Percentiles rank a stretch among this genome's conserved stretches.
Conservation (phyloP, 441 rosid species). For the Euphorbia schlechtendalii region DNA sequence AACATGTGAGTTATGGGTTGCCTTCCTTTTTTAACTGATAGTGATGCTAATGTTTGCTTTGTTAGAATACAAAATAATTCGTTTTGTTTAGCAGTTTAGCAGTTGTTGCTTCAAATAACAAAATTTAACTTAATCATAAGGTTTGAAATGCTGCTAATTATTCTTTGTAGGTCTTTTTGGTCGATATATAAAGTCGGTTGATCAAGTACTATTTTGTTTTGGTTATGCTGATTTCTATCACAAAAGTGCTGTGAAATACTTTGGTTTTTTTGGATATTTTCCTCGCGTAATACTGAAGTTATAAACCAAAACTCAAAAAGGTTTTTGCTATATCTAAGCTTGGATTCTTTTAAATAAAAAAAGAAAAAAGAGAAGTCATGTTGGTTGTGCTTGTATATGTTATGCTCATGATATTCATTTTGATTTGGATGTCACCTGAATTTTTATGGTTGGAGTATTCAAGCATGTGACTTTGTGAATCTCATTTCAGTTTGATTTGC, state of each 20-base stretch:
- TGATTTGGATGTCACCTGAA: slow-evolving; percentile 7
- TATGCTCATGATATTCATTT: slow-evolving; percentile 1
- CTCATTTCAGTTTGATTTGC: slow-evolving; percentile 88
- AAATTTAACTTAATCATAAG: too few species aligned
- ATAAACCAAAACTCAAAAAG: too few species aligned
- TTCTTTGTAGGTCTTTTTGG: too few species aligned
- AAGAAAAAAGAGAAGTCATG: background rate
- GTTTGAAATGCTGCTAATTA: too few species aligned
- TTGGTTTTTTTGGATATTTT: too few species aligned
- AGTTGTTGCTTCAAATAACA: background rate
- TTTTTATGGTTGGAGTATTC: too few species aligned
- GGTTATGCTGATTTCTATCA: too few species aligned
- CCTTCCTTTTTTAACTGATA: background rate
- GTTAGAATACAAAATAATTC: slow-evolving; percentile 2
- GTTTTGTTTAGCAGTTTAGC: background rate
- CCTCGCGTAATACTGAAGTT: too few species aligned
- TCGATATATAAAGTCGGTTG: background rate
- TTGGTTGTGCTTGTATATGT: background rate
- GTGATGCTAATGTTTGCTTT: slow-evolving; percentile 8
- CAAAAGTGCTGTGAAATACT: background rate
- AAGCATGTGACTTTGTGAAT: too few species aligned
- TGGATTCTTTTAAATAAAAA: background rate
- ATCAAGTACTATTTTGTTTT: too few species aligned
- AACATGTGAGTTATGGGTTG: slow-evolving; percentile 52
- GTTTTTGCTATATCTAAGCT: background rate